These are phyloP conservation scores for Galeopsis tetrahit DNA, from an alignment of 257 asterid species.

Conservation along the genomic window DNA sequence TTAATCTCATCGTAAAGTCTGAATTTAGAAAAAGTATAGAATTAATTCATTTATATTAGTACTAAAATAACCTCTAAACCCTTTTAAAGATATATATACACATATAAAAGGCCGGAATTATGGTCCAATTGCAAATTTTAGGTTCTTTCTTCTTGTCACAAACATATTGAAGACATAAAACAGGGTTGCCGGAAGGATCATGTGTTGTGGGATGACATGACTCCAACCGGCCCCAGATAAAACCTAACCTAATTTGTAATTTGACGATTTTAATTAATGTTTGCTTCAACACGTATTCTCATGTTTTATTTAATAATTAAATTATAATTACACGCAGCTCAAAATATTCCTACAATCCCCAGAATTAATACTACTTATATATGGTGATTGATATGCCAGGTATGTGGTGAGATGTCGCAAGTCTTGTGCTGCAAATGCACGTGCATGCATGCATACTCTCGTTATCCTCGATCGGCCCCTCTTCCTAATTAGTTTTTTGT, in stretches of 20 bases:
- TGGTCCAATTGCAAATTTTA: neutral
- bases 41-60: too few relatives aligned
- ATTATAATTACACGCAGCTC: constrained; percentile 18
- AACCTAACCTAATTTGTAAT: constrained; percentile 8
- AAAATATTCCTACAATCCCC: constrained; percentile 39
- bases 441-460: constrained; percentile 42
- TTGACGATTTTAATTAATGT: constrained; percentile 15
- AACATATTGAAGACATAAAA: constrained; percentile 24
- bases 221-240: constrained; percentile 36
- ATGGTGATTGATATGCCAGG: constrained; percentile 10
- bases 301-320: neutral
- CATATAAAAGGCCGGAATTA: too few relatives aligned
- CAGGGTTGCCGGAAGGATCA: constrained; percentile 33
- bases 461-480: too few relatives aligned
- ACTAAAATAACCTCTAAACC: too few relatives aligned
- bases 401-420: constrained; percentile 11
- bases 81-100: too few relatives aligned
- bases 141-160: neutral
- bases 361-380: neutral
- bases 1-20: too few relatives aligned
- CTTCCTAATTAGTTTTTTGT: too few relatives aligned
- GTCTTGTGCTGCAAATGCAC: constrained; percentile 35
- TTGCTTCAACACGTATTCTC: constrained; percentile 28
- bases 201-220: constrained; percentile 31
- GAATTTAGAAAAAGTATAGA: too few relatives aligned